Percentiles rank a stretch among this genome's conserved stretches.
Conservation (phyloP, 805 yeast genomes). For the Cephaloascus albidus region DNA sequence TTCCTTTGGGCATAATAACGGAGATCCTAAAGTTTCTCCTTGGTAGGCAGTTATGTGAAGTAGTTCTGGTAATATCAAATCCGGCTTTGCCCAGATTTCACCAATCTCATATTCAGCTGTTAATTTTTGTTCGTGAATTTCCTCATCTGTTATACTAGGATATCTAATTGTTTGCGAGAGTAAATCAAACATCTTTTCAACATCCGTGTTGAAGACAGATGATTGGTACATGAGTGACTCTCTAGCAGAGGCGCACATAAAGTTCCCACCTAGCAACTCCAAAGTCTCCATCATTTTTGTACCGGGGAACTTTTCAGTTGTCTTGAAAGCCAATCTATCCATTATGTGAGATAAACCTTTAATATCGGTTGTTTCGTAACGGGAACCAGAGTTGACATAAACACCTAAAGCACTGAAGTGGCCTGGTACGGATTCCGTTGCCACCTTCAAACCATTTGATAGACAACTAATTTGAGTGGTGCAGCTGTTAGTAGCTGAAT, state of each 20-base stretch:
- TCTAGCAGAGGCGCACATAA: slow-evolving; percentile 85
- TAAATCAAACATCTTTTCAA: slow-evolving; percentile 66
- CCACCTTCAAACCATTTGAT: slow-evolving; percentile 71
- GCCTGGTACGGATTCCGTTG: slow-evolving; percentile 79
- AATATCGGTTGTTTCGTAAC: slow-evolving; percentile 53
- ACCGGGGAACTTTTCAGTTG: slow-evolving; percentile 51
- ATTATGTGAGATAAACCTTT: slow-evolving; percentile 77
- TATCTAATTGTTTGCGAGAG: slow-evolving; percentile 69
- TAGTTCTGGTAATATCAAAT: slow-evolving; percentile 80
- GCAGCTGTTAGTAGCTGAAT: not conserved
- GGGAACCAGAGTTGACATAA: slow-evolving; percentile 83
- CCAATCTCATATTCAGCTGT: slow-evolving; percentile 76
- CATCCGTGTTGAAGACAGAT: slow-evolving; percentile 81
- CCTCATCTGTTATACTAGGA: slow-evolving; percentile 62
- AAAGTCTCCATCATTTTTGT: slow-evolving; percentile 65
- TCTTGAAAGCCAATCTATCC: slow-evolving; percentile 80
- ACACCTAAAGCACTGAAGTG: slow-evolving; percentile 89
- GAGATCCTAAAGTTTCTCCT: slow-evolving; percentile 72
- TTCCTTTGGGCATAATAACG: slow-evolving; percentile 74
- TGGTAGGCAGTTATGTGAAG: slow-evolving; percentile 76
- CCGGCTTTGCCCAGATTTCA: slow-evolving; percentile 79
- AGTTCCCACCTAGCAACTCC: slow-evolving; percentile 84
- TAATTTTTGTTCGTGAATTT: slow-evolving; percentile 60
- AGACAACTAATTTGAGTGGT: slow-evolving; percentile 19
- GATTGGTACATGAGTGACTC: slow-evolving; percentile 93